Percentiles rank a stretch among this genome's conserved stretches.
These are phyloP conservation scores for Penicillium sp. DNA, from an alignment of 2,329 filamentous ascomycete genomes.

Conservation along the genomic window DNA sequence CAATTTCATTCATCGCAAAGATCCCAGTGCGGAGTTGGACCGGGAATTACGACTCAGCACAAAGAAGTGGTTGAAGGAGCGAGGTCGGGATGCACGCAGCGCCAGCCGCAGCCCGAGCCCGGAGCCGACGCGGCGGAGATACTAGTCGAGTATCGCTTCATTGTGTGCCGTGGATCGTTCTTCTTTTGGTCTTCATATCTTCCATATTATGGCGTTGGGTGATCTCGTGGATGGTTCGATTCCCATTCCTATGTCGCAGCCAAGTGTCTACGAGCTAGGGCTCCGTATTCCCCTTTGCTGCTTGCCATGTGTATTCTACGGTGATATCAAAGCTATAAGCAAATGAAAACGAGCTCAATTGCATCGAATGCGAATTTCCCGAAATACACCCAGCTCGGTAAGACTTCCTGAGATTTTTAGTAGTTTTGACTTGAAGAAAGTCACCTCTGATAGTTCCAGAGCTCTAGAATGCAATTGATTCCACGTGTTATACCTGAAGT, in stretches of 20 bases:
- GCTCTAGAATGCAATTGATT: no score
- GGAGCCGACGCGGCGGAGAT: slow-evolving; percentile 70
- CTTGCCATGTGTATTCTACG: slow-evolving; percentile 19
- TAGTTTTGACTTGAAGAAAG: no score
- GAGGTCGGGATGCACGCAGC: slow-evolving; percentile 78
- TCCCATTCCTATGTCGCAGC: slow-evolving; percentile 15
- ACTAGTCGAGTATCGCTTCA: slow-evolving; percentile 39
- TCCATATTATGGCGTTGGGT: slow-evolving; percentile 20
- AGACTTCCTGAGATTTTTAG: no score
- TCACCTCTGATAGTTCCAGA: no score
- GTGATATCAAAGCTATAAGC: slow-evolving; percentile 29
- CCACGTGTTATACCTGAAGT: no score
- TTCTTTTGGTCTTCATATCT: slow-evolving; percentile 9
- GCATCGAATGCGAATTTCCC: background rate
- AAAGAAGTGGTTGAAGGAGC: slow-evolving; percentile 90
- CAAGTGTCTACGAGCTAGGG: slow-evolving; percentile 13
- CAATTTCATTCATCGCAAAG: slow-evolving; percentile 99
- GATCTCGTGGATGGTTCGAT: slow-evolving; percentile 16
- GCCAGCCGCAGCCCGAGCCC: slow-evolving; percentile 77
- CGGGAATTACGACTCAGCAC: slow-evolving; percentile 78
- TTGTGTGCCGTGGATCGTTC: background rate
- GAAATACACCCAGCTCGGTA: no score
- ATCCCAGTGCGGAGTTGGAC: slow-evolving; percentile 82
- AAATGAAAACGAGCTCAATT: background rate
- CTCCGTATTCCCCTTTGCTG: slow-evolving; percentile 15